Conservation (phyloP, 2,329 filamentous ascomycete genomes). For the Trichoderma aggressivum region DNA sequence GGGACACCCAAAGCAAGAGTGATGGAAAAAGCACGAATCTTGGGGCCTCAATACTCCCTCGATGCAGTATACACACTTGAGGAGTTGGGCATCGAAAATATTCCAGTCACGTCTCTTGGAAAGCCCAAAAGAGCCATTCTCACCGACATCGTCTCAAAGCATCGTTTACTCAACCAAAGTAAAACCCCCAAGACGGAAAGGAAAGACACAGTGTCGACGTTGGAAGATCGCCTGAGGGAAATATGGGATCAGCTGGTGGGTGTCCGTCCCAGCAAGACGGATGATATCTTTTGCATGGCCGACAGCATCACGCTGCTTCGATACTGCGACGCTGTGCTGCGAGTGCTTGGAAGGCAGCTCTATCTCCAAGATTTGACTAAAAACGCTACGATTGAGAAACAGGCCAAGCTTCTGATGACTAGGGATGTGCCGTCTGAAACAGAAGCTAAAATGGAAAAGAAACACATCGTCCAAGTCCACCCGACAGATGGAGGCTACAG, state of each 20-base stretch:
- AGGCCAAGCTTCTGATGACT: constrained; percentile 27
- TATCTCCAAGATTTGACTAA: constrained; percentile 36
- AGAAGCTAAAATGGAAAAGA: neutral
- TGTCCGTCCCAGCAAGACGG: constrained; percentile 24
- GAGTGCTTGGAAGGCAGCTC: constrained; percentile 28
- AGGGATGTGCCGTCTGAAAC: neutral
- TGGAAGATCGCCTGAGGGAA: constrained; percentile 23
- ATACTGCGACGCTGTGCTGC: constrained; percentile 34
- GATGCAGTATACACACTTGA: constrained; percentile 40
- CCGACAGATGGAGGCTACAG: neutral
- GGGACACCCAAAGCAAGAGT: constrained; percentile 31
- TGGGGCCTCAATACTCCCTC: constrained; percentile 40
- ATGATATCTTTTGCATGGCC: constrained; percentile 30
- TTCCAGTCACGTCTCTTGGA: constrained; percentile 42
- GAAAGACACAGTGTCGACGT: neutral
- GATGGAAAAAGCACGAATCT: constrained; percentile 27
- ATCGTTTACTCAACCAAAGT: constrained; percentile 12
- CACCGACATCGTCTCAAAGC: constrained; percentile 23
- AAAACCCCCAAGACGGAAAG: neutral
- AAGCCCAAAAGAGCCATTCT: constrained; percentile 44
- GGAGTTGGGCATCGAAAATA: constrained; percentile 38
- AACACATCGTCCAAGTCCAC: neutral
- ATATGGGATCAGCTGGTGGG: constrained; percentile 34
- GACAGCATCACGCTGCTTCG: constrained; percentile 39
- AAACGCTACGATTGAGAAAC: constrained; percentile 32